A percentile compares a stretch with the other conserved stretches of the same genome.
phyloP scores from a whole-genome alignment of 192 early-diverging fungal genomes.

The Phycomyces nitens region DNA sequence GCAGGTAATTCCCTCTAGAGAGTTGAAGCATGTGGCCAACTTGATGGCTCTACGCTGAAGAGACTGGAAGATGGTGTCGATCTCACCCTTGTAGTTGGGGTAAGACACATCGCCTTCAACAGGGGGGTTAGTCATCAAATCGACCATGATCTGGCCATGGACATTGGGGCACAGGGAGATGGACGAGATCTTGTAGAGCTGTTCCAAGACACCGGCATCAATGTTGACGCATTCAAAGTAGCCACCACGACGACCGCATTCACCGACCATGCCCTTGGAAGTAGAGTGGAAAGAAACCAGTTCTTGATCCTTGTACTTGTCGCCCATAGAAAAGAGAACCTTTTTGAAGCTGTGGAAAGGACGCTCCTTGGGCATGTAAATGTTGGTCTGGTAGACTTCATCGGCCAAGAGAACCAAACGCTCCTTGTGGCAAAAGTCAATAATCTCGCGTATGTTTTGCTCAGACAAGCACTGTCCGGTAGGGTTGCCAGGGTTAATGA shows the following conservation, averaged over 20 bases:
- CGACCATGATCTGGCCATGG: conserved; percentile 90
- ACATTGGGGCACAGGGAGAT: conserved; percentile 93
- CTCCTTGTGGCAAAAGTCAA: conserved; percentile 83
- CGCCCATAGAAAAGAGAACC: conserved; percentile 75
- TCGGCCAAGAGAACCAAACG: conserved; percentile 87
- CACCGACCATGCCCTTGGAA: conserved; percentile 98
- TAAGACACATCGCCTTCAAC: conserved; percentile 75
- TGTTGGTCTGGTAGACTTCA: conserved; percentile 98
- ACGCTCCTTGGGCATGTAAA: conserved; percentile 70
- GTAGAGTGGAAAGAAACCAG: conserved; percentile 95
- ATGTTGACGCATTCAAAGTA: conserved; percentile 95
- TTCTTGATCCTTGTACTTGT: conserved; percentile 69
- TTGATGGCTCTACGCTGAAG: conserved; percentile 74
- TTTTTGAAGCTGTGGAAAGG: conserved; percentile 99
- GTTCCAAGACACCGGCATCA: conserved; percentile 66
- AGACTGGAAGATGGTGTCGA: conserved; percentile 72
- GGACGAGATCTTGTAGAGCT: conserved; percentile 93
- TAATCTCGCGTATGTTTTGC: conserved; percentile 86
- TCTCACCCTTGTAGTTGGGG: conserved; percentile 67
- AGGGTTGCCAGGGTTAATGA: conserved; percentile 99
- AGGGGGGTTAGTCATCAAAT: conserved; percentile 92
- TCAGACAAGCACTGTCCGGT: conserved; percentile 85
- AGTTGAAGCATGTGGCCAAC: conserved; percentile 76
- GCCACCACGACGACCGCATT: conserved; percentile 95
- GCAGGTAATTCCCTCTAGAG: conserved; percentile 79